Conservation (phyloP, 768 basidiomycete genomes). For the Mycena epipterygia region DNA sequence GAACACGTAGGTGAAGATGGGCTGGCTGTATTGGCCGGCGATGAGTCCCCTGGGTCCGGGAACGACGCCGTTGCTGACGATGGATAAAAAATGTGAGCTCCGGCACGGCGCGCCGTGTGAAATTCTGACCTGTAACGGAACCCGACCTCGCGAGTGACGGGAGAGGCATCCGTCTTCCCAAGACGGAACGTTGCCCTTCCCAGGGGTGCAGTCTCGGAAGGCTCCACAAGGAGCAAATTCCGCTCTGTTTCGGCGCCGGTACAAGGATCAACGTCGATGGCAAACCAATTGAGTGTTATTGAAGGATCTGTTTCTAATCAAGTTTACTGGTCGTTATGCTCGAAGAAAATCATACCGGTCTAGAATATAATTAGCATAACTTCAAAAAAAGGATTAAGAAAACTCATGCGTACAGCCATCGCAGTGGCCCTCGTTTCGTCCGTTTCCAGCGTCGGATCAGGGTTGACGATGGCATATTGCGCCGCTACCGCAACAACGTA, state of each 20-base stretch:
- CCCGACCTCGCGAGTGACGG: constrained; percentile 37
- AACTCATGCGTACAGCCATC: background rate
- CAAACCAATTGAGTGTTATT: constrained; percentile 32
- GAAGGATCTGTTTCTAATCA: background rate
- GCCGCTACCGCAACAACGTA: constrained; percentile 34
- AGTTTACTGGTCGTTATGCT: background rate
- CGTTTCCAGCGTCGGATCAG: constrained; percentile 6
- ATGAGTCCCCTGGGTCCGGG: constrained; percentile 34
- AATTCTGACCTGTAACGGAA: constrained; percentile 20
- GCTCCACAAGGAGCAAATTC: background rate
- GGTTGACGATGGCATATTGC: background rate
- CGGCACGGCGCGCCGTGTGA: background rate
- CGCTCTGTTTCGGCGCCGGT: constrained; percentile 34
- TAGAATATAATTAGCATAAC: background rate
- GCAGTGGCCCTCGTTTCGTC: constrained; percentile 1
- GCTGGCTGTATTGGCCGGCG: constrained; percentile 37
- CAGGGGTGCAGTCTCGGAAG: background rate
- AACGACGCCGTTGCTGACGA: background rate
- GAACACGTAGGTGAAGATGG: constrained; percentile 33
- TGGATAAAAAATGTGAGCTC: background rate
- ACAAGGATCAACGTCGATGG: constrained; percentile 40
- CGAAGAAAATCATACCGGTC: background rate
- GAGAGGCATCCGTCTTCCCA: constrained; percentile 25
- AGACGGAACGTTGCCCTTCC: constrained; percentile 21
- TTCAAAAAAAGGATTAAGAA: background rate